Percentiles rank a stretch among this genome's conserved stretches.
These are phyloP conservation scores for Symbiodinium natans DNA, from an alignment of 73 alveolate species.

Conservation along the genomic window DNA sequence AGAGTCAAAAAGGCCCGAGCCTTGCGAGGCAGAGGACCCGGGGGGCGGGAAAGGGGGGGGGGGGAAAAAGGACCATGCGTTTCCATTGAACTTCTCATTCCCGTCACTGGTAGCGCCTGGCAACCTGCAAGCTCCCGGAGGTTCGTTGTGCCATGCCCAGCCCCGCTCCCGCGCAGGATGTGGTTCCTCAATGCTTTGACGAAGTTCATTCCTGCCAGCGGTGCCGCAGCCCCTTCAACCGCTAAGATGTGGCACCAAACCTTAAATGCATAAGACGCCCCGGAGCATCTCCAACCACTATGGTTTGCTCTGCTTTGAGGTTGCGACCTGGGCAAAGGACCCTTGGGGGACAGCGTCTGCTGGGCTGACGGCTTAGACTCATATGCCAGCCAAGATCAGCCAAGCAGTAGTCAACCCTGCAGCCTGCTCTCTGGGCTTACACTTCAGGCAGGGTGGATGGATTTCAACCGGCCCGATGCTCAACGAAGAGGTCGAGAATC, in stretches of 20 bases:
- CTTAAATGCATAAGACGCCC: not conserved
- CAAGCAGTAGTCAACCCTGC: too few species aligned
- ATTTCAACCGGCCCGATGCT: slow-evolving; percentile 17
- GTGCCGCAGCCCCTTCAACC: slow-evolving; percentile 2
- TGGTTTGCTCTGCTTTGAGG: not conserved
- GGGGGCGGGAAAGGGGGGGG: too few species aligned
- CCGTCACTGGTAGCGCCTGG: too few species aligned
- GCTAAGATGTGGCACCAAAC: not conserved
- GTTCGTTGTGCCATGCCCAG: too few species aligned
- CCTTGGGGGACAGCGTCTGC: slow-evolving; percentile 49
- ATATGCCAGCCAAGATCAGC: too few species aligned
- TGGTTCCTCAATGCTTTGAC: slow-evolving; percentile 29
- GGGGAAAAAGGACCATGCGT: too few species aligned
- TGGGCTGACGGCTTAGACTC: slow-evolving; percentile 19
- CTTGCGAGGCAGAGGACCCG: slow-evolving; percentile 8
- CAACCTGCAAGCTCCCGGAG: too few species aligned
- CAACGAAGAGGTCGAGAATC: too few species aligned
- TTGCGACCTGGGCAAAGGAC: slow-evolving; percentile 63
- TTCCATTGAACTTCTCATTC: too few species aligned
- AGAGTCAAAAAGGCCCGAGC: not conserved
- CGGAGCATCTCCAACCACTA: not conserved
- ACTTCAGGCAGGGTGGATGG: slow-evolving; percentile 49
- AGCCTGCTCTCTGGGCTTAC: too few species aligned
- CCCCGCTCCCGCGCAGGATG: not conserved
- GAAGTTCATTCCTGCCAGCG: slow-evolving; percentile 20